phyloP scores from a whole-genome alignment of 129 eudicot genomes.

The Escallonia rubra region DNA sequence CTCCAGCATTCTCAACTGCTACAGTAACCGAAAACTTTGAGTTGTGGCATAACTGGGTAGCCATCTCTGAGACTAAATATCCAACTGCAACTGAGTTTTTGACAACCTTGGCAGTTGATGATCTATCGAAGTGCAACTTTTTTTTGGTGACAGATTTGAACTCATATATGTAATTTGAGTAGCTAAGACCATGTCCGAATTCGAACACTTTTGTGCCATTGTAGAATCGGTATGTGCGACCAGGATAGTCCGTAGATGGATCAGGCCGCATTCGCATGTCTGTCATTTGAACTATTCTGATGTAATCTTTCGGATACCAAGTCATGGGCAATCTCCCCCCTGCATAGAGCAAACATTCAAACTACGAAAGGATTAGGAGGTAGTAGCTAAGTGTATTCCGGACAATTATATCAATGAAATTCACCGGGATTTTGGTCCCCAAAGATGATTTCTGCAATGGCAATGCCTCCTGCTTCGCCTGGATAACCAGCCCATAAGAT shows the following conservation, averaged over 20 bases:
- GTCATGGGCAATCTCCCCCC: constrained; percentile 93
- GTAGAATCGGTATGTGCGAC: constrained; percentile 92
- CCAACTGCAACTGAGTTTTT: constrained; percentile 10
- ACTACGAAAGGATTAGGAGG: neutral
- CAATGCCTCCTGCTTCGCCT: constrained; percentile 91
- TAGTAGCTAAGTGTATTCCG: neutral
- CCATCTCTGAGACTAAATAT: constrained; percentile 27
- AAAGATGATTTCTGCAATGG: constrained; percentile 69
- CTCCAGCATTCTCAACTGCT: constrained; percentile 33
- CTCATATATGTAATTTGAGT: constrained; percentile 64
- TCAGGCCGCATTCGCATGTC: constrained; percentile 97
- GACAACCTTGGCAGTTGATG: neutral
- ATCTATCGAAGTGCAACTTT: constrained; percentile 28
- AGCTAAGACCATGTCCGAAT: constrained; percentile 94
- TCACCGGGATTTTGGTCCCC: constrained; percentile 98
- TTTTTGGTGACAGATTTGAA: constrained; percentile 49
- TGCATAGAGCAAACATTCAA: constrained; percentile 17
- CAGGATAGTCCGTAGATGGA: constrained; percentile 70
- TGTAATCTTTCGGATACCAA: constrained; percentile 90
- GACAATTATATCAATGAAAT: too few species aligned
- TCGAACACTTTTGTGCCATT: constrained; percentile 60
- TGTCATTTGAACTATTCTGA: constrained; percentile 71
- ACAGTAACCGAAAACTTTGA: constrained; percentile 32
- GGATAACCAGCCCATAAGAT: constrained; percentile 98
- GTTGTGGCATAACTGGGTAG: constrained; percentile 27